A percentile compares a stretch with the other conserved stretches of the same genome.
These are phyloP conservation scores for Sugiyamaella novakii DNA, from an alignment of 1,139 yeast genomes.

Conservation along the genomic window DNA sequence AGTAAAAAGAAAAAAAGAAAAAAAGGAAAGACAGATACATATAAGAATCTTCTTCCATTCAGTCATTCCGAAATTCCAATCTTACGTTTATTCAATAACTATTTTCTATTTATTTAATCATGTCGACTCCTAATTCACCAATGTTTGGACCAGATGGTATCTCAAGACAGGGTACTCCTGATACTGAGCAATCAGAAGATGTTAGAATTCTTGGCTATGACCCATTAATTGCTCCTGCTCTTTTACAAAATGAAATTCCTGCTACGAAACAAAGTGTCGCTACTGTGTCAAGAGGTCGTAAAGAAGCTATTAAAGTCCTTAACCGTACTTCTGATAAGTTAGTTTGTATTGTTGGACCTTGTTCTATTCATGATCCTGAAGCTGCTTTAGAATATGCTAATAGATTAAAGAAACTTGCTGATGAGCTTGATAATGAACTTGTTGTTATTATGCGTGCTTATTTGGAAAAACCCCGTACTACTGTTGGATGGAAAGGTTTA, in stretches of 20 bases:
- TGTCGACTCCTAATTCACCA: constrained; percentile 44
- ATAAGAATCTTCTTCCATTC: no score
- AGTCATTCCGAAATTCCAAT: not conserved
- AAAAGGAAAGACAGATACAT: no score
- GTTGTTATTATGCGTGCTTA: constrained; percentile 94
- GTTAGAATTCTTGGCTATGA: constrained; percentile 88
- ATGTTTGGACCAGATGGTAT: constrained; percentile 51
- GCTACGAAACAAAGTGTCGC: constrained; percentile 62
- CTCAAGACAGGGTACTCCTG: constrained; percentile 39
- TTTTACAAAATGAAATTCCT: constrained; percentile 75
- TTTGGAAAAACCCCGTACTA: constrained; percentile 96
- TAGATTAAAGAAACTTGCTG: constrained; percentile 64
- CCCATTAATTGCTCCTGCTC: constrained; percentile 86
- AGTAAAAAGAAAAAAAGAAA: no score
- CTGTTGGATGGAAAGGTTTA: constrained; percentile 99
- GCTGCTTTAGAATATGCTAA: constrained; percentile 88
- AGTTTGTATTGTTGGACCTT: constrained; percentile 87
- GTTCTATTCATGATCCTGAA: constrained; percentile 90
- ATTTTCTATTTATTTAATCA: not conserved
- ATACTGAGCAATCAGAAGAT: constrained; percentile 73
- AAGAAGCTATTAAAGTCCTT: constrained; percentile 70
- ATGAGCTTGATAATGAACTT: constrained; percentile 71
- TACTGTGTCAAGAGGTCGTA: constrained; percentile 76
- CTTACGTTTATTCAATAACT: not conserved
- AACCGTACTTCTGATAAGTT: constrained; percentile 77